phyloP scores from a whole-genome alignment of 2,329 filamentous ascomycete species.

The Dactylellina drechsleri region DNA sequence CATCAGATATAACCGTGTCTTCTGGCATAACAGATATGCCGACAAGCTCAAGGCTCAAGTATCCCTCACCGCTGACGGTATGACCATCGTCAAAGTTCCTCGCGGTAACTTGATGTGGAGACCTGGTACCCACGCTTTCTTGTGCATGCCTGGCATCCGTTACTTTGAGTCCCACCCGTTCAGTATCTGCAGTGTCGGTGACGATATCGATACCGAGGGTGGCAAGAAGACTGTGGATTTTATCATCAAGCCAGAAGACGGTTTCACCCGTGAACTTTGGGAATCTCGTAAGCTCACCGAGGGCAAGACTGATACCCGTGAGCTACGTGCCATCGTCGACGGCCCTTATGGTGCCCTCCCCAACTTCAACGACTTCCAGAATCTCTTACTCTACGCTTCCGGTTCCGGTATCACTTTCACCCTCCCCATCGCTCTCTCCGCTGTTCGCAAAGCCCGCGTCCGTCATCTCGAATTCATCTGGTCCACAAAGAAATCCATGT shows the following conservation, averaged over 20 bases:
- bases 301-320: slow-evolving; percentile 34
- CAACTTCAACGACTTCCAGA: slow-evolving; percentile 53
- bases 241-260: slow-evolving; percentile 53
- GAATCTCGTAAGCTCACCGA: slow-evolving; percentile 36
- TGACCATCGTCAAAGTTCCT: slow-evolving; percentile 53
- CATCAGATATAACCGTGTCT: slow-evolving; percentile 51
- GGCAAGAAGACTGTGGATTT: slow-evolving; percentile 54
- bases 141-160: slow-evolving; percentile 49
- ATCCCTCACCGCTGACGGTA: slow-evolving; percentile 44
- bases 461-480: slow-evolving; percentile 54
- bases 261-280: slow-evolving; percentile 51
- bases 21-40: slow-evolving; percentile 52
- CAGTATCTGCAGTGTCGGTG: slow-evolving; percentile 48
- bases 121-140: slow-evolving; percentile 50
- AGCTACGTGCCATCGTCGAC: slow-evolving; percentile 50
- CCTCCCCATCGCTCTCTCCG: slow-evolving; percentile 50
- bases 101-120: slow-evolving; percentile 51
- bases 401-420: slow-evolving; percentile 53
- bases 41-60: slow-evolving; percentile 52
- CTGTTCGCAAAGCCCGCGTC: slow-evolving; percentile 48
- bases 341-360: slow-evolving; percentile 52
- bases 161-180: slow-evolving; percentile 53
- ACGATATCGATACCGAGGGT: slow-evolving; percentile 54
- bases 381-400: slow-evolving; percentile 50
- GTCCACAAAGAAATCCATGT: slow-evolving; percentile 53